These are phyloP conservation scores for Aaosphaeria arxii DNA, from an alignment of 2,329 filamentous ascomycete species.

Conservation along the genomic window DNA sequence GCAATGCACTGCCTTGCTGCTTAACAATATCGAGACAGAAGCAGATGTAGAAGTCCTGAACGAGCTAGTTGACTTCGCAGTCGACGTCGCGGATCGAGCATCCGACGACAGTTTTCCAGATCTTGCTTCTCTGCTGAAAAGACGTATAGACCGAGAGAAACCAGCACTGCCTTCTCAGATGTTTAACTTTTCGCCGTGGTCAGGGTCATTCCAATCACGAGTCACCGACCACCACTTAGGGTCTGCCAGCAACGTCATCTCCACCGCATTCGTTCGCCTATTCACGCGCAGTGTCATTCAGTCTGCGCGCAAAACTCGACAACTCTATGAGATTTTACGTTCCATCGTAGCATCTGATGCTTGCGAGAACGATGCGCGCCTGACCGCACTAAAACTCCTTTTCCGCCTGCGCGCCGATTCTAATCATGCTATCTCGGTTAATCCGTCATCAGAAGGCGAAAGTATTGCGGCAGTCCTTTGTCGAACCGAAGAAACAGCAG, in stretches of 20 bases:
- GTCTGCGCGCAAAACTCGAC: constrained; percentile 62
- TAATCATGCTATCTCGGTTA: constrained; percentile 71
- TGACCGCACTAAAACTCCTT: constrained; percentile 47
- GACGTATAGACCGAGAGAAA: constrained; percentile 22
- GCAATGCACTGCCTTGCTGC: constrained; percentile 59
- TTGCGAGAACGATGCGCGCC: constrained; percentile 35
- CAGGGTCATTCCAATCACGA: constrained; percentile 11
- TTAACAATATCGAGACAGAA: constrained; percentile 62
- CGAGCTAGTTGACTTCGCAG: constrained; percentile 62
- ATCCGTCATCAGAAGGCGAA: constrained; percentile 67
- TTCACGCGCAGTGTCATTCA: constrained; percentile 71
- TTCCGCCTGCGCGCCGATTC: constrained; percentile 83
- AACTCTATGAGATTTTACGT: constrained; percentile 35
- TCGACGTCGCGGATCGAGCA: constrained; percentile 61
- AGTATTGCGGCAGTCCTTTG: constrained; percentile 70
- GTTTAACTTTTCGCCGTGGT: constrained; percentile 12
- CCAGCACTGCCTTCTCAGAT: constrained; percentile 10
- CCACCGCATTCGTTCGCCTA: constrained; percentile 68
- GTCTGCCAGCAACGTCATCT: constrained; percentile 68
- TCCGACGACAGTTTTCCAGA: constrained; percentile 57
- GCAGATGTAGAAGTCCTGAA: constrained; percentile 63
- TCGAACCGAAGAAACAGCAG: constrained; percentile 56
- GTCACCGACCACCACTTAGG: constrained; percentile 11
- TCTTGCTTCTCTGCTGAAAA: constrained; percentile 42
- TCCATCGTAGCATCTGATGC: constrained; percentile 28